A percentile compares a stretch with the other conserved stretches of the same genome.
Evolutionary conservation across 192 early-diverging fungal species (phyloP).

Genomic region (Phycomyces nitens): DNA sequence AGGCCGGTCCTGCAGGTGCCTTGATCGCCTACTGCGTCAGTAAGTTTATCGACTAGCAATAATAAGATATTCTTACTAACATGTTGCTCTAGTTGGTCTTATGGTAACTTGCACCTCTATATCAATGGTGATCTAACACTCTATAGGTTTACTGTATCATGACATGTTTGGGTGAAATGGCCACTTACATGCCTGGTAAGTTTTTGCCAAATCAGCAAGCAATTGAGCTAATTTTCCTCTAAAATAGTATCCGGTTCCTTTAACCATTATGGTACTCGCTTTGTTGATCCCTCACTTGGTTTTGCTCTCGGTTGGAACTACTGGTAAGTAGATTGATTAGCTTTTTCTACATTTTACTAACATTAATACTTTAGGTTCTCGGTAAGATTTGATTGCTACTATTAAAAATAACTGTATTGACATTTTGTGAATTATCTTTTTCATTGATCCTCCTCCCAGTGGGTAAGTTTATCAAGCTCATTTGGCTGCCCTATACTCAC

Average conservation of each 20-base stretch:
- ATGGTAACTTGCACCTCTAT: too few relatives aligned
- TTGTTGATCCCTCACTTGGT: constrained; percentile 71
- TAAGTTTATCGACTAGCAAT: constrained; percentile 15
- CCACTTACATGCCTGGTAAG: constrained; percentile 65
- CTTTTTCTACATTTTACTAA: neutral
- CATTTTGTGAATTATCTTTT: too few relatives aligned
- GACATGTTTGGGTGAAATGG: constrained; percentile 85
- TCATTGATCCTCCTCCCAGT: too few relatives aligned
- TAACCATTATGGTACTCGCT: constrained; percentile 67
- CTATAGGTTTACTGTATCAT: constrained; percentile 68
- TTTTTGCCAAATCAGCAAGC: too few relatives aligned
- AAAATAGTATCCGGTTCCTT: constrained; percentile 69
- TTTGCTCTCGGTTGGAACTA: constrained; percentile 70
- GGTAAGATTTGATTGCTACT: constrained; percentile 27
- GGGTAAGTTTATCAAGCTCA: too few relatives aligned
- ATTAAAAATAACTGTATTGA: too few relatives aligned
- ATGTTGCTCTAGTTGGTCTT: constrained; percentile 19
- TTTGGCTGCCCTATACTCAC: too few relatives aligned
- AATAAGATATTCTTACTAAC: constrained; percentile 1
- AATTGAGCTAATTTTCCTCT: too few relatives aligned
- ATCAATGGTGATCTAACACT: too few relatives aligned
- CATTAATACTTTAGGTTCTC: neutral
- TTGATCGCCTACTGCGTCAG: constrained; percentile 58
- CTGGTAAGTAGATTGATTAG: constrained; percentile 31
- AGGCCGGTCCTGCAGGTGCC: constrained; percentile 72